Evolutionary conservation across 108 stramenopile species (phyloP).

Genomic region (Fragilaria radians): DNA sequence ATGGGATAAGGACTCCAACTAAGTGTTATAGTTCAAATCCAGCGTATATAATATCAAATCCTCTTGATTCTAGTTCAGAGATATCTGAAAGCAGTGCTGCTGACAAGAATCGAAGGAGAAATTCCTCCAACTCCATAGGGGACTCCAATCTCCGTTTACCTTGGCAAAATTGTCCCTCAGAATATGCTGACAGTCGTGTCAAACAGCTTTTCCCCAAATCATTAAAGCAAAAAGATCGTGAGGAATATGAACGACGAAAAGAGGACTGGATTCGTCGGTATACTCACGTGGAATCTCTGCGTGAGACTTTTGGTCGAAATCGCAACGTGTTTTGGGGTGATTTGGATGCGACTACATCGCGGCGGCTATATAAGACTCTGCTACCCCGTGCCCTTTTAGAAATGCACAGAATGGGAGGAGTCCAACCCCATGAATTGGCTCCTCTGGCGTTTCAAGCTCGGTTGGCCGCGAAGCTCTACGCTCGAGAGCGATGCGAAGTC

Average conservation of each 20-base stretch:
- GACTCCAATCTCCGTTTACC: too few relatives aligned
- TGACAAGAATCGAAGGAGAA: too few relatives aligned
- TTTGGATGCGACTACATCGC: constrained; percentile 60
- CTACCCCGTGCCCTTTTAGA: constrained; percentile 75
- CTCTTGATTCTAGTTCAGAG: too few relatives aligned
- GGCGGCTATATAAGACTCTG: constrained; percentile 76
- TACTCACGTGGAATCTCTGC: constrained; percentile 61
- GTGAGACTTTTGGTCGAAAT: constrained; percentile 71
- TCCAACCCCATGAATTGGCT: constrained; percentile 75
- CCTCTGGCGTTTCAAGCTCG: constrained; percentile 86
- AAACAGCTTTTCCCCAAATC: not conserved
- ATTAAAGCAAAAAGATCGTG: constrained; percentile 1
- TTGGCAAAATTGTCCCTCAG: too few relatives aligned
- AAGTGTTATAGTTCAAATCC: too few relatives aligned
- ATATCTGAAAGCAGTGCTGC: too few relatives aligned
- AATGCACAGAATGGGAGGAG: constrained; percentile 36
- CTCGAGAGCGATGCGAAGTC: constrained; percentile 77
- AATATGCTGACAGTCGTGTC: too few relatives aligned
- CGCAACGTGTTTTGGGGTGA: constrained; percentile 84
- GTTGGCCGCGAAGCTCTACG: constrained; percentile 89
- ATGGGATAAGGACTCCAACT: too few relatives aligned
- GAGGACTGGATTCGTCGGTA: constrained; percentile 71
- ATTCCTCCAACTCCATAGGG: too few relatives aligned
- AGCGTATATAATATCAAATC: too few relatives aligned
- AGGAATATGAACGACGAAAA: constrained; percentile 63